Evolutionary conservation across 331 rosid species (phyloP).

Genomic region (Arachis monticola): DNA sequence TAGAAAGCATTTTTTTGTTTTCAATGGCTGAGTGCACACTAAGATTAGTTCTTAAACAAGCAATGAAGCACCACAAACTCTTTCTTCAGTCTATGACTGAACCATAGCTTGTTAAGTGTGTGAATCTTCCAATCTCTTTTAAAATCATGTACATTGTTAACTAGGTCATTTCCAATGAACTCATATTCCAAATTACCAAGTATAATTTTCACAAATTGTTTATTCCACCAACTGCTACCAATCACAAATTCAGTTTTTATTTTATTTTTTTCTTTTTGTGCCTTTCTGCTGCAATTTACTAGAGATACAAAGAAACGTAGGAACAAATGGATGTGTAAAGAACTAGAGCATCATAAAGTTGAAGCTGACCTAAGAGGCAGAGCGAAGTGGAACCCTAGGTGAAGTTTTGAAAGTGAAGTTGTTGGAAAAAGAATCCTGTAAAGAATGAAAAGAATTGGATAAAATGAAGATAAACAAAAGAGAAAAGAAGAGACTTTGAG

Average conservation of each 20-base stretch:
- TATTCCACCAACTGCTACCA: background rate
- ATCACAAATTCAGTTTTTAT: background rate
- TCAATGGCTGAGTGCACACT: too few species aligned
- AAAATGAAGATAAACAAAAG: background rate
- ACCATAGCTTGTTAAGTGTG: background rate
- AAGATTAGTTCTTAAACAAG: too few species aligned
- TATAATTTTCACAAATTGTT: background rate
- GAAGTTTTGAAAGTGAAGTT: background rate
- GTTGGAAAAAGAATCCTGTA: slow-evolving; percentile 33
- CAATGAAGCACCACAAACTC: too few species aligned
- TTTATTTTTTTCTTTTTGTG: background rate
- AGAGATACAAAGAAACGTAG: background rate
- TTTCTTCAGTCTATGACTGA: background rate
- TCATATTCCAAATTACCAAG: background rate
- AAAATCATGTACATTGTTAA: background rate
- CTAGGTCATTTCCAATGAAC: background rate
- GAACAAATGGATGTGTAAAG: background rate
- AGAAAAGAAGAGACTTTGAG: background rate
- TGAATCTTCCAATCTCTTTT: background rate
- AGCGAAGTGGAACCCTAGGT: slow-evolving; percentile 11
- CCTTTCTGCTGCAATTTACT: background rate
- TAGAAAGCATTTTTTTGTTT: too few species aligned
- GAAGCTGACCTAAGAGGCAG: slow-evolving; percentile 37
- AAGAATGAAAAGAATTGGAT: background rate
- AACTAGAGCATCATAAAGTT: background rate